Base-by-base conservation (phyloP, 2,329 filamentous ascomycete genomes). In the Diplocarpon mali region DNA sequence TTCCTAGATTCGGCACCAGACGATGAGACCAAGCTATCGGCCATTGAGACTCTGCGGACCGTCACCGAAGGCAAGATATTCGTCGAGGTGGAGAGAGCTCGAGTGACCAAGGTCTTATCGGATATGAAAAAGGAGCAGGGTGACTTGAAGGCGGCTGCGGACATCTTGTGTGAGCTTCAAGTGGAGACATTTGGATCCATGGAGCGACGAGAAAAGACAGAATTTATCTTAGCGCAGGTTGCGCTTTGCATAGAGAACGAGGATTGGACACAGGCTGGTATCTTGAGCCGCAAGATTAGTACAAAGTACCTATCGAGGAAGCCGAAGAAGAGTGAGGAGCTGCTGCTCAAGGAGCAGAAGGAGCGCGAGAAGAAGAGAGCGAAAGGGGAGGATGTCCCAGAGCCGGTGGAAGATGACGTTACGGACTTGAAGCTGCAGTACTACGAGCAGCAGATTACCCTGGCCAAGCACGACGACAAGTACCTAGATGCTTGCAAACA, bases 51-150 rank as follows among this genome's bases (percentile, higher is more conserved):
- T 1, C 67, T 98, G 60, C 80, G 92, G 57, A 96, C 90, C 35
- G 90, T 98, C 39, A 98, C 92, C 8, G 92, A 98, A 68, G 92
- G 92, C 68, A 98, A 98, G 83, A 98, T 98, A 64, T 98, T 98
- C 60, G 90, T 98, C 58, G 92, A 98, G 71, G 92, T 98, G 42
- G 92, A 98, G 73, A 82, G 92, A 56, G 92, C 92, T 53, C 85
- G 92, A 56, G 83, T 98, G 48, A 98, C 92, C 58, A 87, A 83
- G 63, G 93, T 95, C 54, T 75, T 98, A 11, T 96, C 92, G 41
- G 80, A 95, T 66, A 96, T 98, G 73, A 96, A 96, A 75, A 95
- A 94, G 69, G 70, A 85, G 53, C 87, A 96, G 67, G 90, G 89
- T 53, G 90, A 98, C 61, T 71, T 95, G 60, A 87, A 85, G 62